Conservation (phyloP, 441 rosid genomes). For the Croton laevigatus region DNA sequence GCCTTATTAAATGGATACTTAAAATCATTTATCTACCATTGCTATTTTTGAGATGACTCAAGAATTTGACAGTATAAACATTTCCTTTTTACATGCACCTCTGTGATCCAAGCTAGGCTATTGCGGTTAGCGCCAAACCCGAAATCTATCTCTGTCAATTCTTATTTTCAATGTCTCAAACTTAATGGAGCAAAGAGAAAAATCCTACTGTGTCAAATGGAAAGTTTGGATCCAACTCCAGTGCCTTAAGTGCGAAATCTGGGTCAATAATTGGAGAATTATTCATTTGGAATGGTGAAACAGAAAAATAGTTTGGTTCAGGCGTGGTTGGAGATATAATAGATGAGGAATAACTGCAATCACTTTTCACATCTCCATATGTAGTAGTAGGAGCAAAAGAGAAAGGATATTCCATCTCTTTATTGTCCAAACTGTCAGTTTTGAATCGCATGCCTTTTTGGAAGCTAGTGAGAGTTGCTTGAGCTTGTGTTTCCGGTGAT, state of each 20-base stretch:
- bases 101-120: constrained; percentile 22
- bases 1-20: not conserved
- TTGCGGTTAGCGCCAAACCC: constrained; percentile 10
- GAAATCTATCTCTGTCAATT: constrained; percentile 4
- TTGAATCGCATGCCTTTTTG: constrained; percentile 44
- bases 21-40: not conserved
- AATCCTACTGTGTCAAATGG: constrained; percentile 43
- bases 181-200: constrained; percentile 41
- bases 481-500: constrained; percentile 35
- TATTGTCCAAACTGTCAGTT: constrained; percentile 49
- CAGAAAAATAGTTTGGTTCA: constrained; percentile 39
- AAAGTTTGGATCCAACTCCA: constrained; percentile 55
- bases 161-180: constrained; percentile 17
- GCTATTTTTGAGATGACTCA: not conserved
- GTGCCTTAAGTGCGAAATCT: constrained; percentile 54
- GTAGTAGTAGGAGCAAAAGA: constrained; percentile 61
- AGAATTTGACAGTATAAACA: constrained; percentile 8
- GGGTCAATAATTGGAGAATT: constrained; percentile 37
- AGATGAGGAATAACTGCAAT: constrained; percentile 34
- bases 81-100: constrained; percentile 13
- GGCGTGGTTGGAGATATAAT: constrained; percentile 50
- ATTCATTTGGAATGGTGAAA: constrained; percentile 39
- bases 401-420: constrained; percentile 40
- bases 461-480: constrained; percentile 43
- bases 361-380: no score